These are phyloP conservation scores for Sisymbrium irio DNA, from an alignment of 345 rosid species.

Conservation along the genomic window DNA sequence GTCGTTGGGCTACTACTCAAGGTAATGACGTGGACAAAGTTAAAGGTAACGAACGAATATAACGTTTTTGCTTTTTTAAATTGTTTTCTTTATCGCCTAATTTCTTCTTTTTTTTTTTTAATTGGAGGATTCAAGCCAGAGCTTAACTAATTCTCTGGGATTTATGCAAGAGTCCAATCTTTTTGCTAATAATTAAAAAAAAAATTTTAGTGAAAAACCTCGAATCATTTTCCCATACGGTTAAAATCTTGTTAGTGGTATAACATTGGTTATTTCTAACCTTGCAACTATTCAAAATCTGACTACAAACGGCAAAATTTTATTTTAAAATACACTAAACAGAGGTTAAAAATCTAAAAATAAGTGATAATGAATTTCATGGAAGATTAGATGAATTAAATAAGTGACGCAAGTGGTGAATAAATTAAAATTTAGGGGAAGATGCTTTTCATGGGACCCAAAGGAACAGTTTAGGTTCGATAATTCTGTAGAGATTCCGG, in stretches of 20 bases:
- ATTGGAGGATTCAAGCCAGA: neutral
- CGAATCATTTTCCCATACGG: too few species aligned
- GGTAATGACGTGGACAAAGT: slow-evolving; percentile 29
- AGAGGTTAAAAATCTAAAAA: neutral
- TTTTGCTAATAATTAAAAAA: neutral
- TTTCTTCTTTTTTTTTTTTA: neutral
- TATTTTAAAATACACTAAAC: neutral
- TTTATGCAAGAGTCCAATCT: neutral
- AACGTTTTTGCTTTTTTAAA: slow-evolving; percentile 6
- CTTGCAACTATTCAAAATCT: neutral
- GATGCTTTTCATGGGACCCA: slow-evolving; percentile 12
- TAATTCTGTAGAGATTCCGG: neutral
- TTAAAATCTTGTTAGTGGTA: too few species aligned
- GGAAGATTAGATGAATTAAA: neutral
- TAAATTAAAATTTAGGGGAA: neutral
- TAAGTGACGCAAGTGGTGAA: neutral
- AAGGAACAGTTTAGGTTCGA: neutral
- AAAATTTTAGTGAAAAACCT: too few species aligned
- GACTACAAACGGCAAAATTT: neutral
- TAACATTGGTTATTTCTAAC: too few species aligned
- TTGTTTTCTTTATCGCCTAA: neutral
- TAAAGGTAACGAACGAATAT: slow-evolving; percentile 23
- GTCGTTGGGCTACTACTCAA: slow-evolving; percentile 17
- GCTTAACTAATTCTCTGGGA: neutral
- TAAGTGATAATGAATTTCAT: too few species aligned